These are phyloP conservation scores for Mayamaea pseudoterrestris DNA, from an alignment of 108 stramenopile genomes.

Conservation along the genomic window DNA sequence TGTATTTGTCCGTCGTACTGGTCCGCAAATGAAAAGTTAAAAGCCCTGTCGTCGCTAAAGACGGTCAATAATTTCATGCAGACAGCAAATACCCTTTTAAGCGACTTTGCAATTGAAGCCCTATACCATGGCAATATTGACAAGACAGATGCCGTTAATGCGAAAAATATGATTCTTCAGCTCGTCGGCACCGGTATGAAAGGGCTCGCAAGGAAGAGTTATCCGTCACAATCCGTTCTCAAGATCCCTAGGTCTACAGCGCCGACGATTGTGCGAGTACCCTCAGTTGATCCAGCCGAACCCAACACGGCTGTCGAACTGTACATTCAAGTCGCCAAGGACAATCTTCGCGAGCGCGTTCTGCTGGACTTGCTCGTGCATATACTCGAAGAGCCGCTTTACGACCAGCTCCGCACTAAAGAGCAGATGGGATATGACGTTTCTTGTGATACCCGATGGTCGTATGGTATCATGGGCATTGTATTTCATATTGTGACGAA, in stretches of 20 bases:
- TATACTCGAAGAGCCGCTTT: conserved; percentile 71
- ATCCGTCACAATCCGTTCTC: conserved; percentile 34
- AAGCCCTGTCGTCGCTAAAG: conserved; percentile 37
- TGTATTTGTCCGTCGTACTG: conserved; percentile 43
- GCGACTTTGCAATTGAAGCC: conserved; percentile 38
- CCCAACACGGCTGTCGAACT: conserved; percentile 72
- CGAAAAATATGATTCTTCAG: conserved; percentile 23
- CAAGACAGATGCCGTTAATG: conserved; percentile 29
- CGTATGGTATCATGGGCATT: conserved; percentile 62
- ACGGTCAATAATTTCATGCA: conserved; percentile 25
- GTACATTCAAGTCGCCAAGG: conserved; percentile 73
- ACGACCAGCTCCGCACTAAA: conserved; percentile 60
- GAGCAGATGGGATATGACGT: conserved; percentile 50
- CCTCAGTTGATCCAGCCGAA: conserved; percentile 53
- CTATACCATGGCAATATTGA: conserved; percentile 65
- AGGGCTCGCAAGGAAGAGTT: conserved; percentile 48
- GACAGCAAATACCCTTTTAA: conserved; percentile 30
- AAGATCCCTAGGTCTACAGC: conserved; percentile 19
- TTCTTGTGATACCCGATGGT: conserved; percentile 40
- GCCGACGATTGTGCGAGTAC: conserved; percentile 14
- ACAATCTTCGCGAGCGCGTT: conserved; percentile 43
- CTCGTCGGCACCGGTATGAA: conserved; percentile 17
- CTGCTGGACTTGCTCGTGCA: conserved; percentile 59
- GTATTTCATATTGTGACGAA: conserved; percentile 55
- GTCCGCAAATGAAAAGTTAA: conserved; percentile 45